Evolutionary conservation across 2,329 filamentous ascomycete genomes (phyloP).

Genomic region (Ceratocystis cacaofunesta): DNA sequence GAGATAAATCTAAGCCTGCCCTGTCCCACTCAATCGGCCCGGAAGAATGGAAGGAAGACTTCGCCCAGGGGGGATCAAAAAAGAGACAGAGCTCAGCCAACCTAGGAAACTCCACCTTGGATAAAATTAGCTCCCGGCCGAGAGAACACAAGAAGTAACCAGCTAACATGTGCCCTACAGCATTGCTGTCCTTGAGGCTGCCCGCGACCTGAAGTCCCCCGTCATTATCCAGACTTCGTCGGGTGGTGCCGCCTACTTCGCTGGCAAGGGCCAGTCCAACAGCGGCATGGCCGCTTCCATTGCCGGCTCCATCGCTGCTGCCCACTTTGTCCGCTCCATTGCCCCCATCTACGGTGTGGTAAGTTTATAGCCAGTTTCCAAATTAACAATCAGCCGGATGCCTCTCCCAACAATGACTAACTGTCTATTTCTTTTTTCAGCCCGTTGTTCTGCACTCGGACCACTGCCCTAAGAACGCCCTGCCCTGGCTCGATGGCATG

Average conservation of each 20-base stretch:
- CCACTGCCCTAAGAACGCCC: constrained; percentile 98
- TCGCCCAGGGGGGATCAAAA: background rate
- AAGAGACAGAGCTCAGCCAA: background rate
- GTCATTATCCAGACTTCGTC: constrained; percentile 89
- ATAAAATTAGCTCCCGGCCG: background rate
- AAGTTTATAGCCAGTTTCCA: background rate
- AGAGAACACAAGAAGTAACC: constrained; percentile 35
- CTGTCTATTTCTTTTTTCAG: background rate
- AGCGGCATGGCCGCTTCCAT: constrained; percentile 73
- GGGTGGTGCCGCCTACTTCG: constrained; percentile 86
- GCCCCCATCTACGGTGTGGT: constrained; percentile 68
- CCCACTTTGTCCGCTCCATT: constrained; percentile 82
- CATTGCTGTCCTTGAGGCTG: constrained; percentile 82
- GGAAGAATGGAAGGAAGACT: background rate
- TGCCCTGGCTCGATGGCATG: constrained; percentile 95
- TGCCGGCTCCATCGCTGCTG: constrained; percentile 71
- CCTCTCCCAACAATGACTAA: background rate
- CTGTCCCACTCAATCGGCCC: constrained; percentile 6
- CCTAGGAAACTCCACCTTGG: background rate
- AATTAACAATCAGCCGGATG: background rate
- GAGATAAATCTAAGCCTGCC: background rate
- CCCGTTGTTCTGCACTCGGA: constrained; percentile 93
- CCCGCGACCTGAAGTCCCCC: constrained; percentile 77
- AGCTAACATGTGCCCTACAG: constrained; percentile 43
- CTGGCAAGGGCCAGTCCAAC: constrained; percentile 78